Evolutionary conservation across 345 rosid species (phyloP).

Genomic region (Rhodamnia rubescens): DNA sequence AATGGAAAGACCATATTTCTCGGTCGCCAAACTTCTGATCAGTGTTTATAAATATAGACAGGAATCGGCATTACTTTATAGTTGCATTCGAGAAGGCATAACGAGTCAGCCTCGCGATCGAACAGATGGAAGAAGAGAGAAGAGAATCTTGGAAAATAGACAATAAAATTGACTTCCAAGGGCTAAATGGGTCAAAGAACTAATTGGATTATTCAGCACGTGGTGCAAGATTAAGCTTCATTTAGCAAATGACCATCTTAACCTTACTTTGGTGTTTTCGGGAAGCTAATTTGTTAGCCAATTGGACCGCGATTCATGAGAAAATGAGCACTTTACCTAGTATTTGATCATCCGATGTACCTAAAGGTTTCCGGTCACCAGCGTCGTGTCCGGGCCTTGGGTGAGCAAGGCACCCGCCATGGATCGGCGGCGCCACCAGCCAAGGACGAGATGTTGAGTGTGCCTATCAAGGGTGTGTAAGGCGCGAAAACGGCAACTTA

Average conservation of each 20-base stretch:
- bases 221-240: not conserved
- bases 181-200: too few relatives aligned
- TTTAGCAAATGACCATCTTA: not conserved
- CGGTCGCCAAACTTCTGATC: too few relatives aligned
- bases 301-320: not conserved
- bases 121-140: too few relatives aligned
- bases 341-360: not conserved
- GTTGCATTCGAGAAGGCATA: too few relatives aligned
- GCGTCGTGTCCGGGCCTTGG: not conserved
- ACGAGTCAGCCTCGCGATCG: too few relatives aligned
- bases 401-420: not conserved
- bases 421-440: not conserved
- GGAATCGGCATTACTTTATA: too few relatives aligned
- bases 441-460: too few relatives aligned
- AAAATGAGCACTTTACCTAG: not conserved
- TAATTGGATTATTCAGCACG: not conserved
- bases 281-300: not conserved
- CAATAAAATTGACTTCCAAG: too few relatives aligned
- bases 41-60: too few relatives aligned
- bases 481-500: too few relatives aligned
- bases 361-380: not conserved
- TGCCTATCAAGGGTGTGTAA: not conserved
- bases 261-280: not conserved
- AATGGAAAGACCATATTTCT: too few relatives aligned
- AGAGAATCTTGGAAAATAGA: too few relatives aligned